Evolutionary conservation across 1,284 basidiomycete genomes (phyloP).

Genomic region (Trichosporon coremiiforme): DNA sequence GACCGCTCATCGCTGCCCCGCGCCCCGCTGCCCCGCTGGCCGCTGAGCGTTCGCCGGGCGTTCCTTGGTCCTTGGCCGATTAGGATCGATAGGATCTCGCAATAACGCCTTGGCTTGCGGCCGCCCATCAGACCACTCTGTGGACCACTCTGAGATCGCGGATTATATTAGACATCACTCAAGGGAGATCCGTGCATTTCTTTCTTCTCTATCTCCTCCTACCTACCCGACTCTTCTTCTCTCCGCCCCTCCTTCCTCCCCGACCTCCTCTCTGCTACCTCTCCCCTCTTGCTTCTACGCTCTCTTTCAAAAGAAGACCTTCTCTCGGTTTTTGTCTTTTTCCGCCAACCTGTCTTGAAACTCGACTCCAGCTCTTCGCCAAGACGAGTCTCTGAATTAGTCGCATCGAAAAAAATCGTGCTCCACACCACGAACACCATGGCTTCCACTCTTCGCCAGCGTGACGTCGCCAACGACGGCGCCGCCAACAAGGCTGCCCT

Average conservation of each 20-base stretch:
- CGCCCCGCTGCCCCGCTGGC: not conserved
- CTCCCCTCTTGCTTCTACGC: slow-evolving; percentile 12
- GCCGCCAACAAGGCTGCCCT: slow-evolving; percentile 49
- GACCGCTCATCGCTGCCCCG: not conserved
- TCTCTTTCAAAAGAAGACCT: slow-evolving; percentile 16
- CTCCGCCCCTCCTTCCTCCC: slow-evolving; percentile 11
- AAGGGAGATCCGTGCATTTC: slow-evolving; percentile 15
- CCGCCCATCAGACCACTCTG: not conserved
- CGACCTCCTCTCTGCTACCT: not conserved
- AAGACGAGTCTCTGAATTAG: not conserved
- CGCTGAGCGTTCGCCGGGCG: slow-evolving; percentile 1
- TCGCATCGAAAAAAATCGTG: slow-evolving; percentile 11
- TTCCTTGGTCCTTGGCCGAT: slow-evolving; percentile 17
- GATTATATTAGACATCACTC: slow-evolving; percentile 5
- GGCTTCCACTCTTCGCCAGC: slow-evolving; percentile 51
- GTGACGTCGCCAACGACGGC: slow-evolving; percentile 41
- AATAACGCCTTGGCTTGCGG: not conserved
- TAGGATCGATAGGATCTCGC: slow-evolving; percentile 7
- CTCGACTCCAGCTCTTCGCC: slow-evolving; percentile 2
- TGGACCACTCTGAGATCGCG: not conserved
- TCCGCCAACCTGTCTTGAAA: slow-evolving; percentile 16
- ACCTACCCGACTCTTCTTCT: slow-evolving; percentile 14
- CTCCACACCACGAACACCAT: slow-evolving; percentile 31
- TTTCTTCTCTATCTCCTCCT: slow-evolving; percentile 16
- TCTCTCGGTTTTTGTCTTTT: slow-evolving; percentile 6